Conservation (phyloP, 2,329 filamentous ascomycete species). For the Fusarium sp. region DNA sequence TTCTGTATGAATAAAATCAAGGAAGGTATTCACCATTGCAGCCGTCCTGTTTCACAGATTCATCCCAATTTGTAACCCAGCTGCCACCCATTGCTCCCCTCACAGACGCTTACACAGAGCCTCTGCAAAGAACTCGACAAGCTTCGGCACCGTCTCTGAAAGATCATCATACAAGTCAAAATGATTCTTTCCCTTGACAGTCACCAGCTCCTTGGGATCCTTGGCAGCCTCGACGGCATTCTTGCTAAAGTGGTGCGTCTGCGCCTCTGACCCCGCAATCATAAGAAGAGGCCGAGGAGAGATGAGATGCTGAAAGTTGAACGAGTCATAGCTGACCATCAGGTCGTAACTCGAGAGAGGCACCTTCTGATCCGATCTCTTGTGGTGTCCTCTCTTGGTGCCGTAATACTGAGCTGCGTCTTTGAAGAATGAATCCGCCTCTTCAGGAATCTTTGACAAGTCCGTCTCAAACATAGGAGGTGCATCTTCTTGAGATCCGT, state of each 20-base stretch:
- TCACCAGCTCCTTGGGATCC: not conserved
- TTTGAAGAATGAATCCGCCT: not conserved
- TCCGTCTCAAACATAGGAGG: not conserved
- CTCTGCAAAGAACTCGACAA: not conserved
- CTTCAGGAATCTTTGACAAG: not conserved
- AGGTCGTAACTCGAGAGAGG: not conserved
- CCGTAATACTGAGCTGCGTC: not conserved
- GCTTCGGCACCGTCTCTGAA: not conserved
- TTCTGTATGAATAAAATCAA: too few relatives aligned
- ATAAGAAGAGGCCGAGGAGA: not conserved
- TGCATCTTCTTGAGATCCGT: not conserved
- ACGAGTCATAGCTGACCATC: not conserved
- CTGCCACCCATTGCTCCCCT: not conserved
- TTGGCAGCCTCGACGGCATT: not conserved
- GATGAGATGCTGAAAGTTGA: not conserved
- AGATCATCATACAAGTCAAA: conserved; percentile 1
- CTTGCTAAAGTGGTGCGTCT: not conserved
- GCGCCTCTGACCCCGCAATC: not conserved
- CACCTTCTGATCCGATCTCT: not conserved
- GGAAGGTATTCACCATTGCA: not conserved
- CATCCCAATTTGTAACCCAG: not conserved
- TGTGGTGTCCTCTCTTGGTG: not conserved
- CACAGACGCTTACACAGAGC: not conserved
- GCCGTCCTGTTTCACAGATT: not conserved
- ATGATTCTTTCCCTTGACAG: not conserved